Percentiles rank a stretch among this genome's conserved stretches.
Conservation (phyloP, 495 filamentous ascomycete genomes). For the Mytilinidion resinicola region DNA sequence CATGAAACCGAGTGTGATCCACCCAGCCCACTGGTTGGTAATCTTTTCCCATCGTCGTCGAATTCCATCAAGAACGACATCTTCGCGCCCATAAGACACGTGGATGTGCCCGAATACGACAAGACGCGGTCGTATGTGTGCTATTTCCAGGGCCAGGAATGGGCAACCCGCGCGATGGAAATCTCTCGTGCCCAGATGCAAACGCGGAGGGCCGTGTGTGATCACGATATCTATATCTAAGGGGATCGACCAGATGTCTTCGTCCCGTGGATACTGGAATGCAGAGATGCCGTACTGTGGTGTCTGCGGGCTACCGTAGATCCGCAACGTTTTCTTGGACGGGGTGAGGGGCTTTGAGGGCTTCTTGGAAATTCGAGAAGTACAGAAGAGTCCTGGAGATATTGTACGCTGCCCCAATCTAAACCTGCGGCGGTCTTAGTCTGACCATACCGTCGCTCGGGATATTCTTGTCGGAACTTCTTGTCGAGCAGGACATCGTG, state of each 20-base stretch:
- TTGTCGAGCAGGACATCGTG: constrained; percentile 76
- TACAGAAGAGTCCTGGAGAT: constrained; percentile 53
- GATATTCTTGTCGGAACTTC: constrained; percentile 28
- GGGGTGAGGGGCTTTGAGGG: background rate
- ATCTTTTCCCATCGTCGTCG: constrained; percentile 58
- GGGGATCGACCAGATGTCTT: constrained; percentile 63
- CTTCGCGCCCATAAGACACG: constrained; percentile 52
- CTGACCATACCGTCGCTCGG: constrained; percentile 6
- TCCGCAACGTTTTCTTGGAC: constrained; percentile 38
- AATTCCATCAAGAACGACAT: constrained; percentile 67
- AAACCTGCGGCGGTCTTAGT: constrained; percentile 37
- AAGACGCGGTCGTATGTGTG: constrained; percentile 67
- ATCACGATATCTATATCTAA: constrained; percentile 70
- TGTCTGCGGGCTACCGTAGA: constrained; percentile 59
- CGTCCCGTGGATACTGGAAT: constrained; percentile 53
- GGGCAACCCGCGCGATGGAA: constrained; percentile 61
- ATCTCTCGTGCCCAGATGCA: constrained; percentile 62
- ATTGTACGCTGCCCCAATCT: constrained; percentile 51
- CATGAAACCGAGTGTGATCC: background rate
- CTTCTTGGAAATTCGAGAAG: constrained; percentile 33
- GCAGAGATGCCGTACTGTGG: constrained; percentile 58
- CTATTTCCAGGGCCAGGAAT: constrained; percentile 64
- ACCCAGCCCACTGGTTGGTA: background rate
- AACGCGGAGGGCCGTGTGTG: constrained; percentile 68
- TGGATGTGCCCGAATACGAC: constrained; percentile 91